Evolutionary conservation across 2,329 filamentous ascomycete species (phyloP), one percentile per base, ranked within the genome.

Genomic region (Aureobasidium melanogenum): DNA sequence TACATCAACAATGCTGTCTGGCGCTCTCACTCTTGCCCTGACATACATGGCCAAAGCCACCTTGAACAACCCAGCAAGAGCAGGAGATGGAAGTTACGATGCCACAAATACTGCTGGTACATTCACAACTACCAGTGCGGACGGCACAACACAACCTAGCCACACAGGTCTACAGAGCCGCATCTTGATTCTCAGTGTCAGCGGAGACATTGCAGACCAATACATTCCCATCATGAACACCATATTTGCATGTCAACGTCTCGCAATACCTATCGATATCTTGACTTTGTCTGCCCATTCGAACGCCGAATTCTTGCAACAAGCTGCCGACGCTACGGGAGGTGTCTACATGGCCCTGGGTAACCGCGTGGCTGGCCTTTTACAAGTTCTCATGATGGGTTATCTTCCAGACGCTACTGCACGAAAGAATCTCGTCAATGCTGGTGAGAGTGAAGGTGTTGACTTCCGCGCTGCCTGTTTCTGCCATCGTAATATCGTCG

Each of bases 171-270:
- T 94, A 22, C 87, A 89, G 66, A 88, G 87, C 15, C 88, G 94
- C 63, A 96, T 99, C 69, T 82, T 99, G 60, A 86, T 97, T 65
- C 74, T 99, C 59, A 96, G 89, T 51, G 91, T 97, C 5, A 96
- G 90, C 50, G 91, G 91, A 70, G 89, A 93, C 68, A 84, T 96
- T 0, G 86, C 91, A 5, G 88, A 84, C 64, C 86, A 97, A 74
- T 99, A 99, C 77, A 99, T 99, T 61, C 88, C 93, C 0, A 94
- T 96, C 67, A 99, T 99, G 94, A 99, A 99, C 76, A 85, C 88
- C 68, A 96, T 97, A 64, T 99, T 99, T 75, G 94, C 94, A 2
- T 94, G 93, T 63, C 89, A 96, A 69, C 87, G 93, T 65, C 83
- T 91, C 60, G 84, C 85, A 67, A 91, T 99, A 65, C 89, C 92